Percentiles rank a stretch among this genome's conserved stretches.
These are phyloP conservation scores for Friedmanniomyces endolithicus DNA, from an alignment of 495 filamentous ascomycete species.

Conservation along the genomic window DNA sequence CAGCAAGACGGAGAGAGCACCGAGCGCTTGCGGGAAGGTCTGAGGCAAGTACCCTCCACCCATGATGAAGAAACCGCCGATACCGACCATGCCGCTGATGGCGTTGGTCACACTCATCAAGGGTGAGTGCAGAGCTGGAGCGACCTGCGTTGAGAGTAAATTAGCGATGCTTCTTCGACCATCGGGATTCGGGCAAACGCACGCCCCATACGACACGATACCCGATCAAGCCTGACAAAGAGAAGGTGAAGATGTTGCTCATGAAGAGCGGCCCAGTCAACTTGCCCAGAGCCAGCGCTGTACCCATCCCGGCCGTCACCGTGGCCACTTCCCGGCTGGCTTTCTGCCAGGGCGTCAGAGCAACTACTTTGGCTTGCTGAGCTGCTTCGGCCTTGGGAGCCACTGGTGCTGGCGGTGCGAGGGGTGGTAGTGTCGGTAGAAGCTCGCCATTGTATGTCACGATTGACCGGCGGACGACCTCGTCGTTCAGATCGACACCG, in stretches of 20 bases:
- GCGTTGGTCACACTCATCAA: conserved; percentile 82
- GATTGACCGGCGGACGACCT: conserved; percentile 68
- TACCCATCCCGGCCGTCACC: conserved; percentile 61
- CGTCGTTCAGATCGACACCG: conserved; percentile 61
- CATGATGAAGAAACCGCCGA: conserved; percentile 73
- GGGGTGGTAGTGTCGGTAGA: conserved; percentile 56
- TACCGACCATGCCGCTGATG: conserved; percentile 74
- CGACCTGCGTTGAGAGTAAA: conserved; percentile 3
- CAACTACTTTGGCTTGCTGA: conserved; percentile 46
- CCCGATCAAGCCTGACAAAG: conserved; percentile 63
- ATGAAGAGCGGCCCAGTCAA: conserved; percentile 67
- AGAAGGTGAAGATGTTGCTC: conserved; percentile 68
- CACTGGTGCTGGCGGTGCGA: conserved; percentile 54
- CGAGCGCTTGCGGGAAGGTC: conserved; percentile 62
- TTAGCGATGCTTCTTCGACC: neutral
- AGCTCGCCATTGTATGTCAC: conserved; percentile 63
- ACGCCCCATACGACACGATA: conserved; percentile 77
- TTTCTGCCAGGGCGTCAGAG: conserved; percentile 66
- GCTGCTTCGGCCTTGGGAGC: conserved; percentile 30
- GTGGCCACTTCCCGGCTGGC: conserved; percentile 53
- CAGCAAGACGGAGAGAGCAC: conserved; percentile 63
- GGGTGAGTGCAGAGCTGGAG: conserved; percentile 64
- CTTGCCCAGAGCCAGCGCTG: conserved; percentile 60
- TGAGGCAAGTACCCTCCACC: conserved; percentile 39
- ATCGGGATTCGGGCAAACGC: neutral